A percentile compares a stretch with the other conserved stretches of the same genome.
phyloP scores from a whole-genome alignment of 345 rosid genomes.

The Stellera chamaejasme region DNA sequence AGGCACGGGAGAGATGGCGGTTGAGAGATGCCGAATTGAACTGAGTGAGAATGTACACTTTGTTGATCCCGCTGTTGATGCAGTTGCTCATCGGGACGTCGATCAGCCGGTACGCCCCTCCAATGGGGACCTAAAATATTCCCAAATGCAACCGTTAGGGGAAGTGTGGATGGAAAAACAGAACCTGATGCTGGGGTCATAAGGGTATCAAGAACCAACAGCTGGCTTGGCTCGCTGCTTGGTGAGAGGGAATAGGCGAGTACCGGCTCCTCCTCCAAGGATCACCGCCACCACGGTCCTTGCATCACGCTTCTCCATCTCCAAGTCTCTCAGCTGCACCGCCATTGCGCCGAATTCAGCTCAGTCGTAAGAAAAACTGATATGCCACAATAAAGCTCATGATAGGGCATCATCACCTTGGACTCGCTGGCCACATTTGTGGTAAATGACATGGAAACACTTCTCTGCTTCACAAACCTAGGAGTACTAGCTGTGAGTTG shows the following conservation, averaged over 20 bases:
- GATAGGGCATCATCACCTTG: conserved; percentile 27
- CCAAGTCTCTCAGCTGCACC: conserved; percentile 59
- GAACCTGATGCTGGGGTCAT: not conserved
- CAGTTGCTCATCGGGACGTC: conserved; percentile 99
- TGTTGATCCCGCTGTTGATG: conserved; percentile 91
- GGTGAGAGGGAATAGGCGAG: conserved; percentile 95
- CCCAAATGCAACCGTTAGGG: not conserved
- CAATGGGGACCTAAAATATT: conserved; percentile 62
- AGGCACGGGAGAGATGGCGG: conserved; percentile 83
- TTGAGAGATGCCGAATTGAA: conserved; percentile 87
- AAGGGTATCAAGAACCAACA: conserved; percentile 23
- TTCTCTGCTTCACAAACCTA: conserved; percentile 12
- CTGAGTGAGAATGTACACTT: conserved; percentile 90
- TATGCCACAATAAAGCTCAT: too few relatives aligned
- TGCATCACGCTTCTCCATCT: conserved; percentile 55
- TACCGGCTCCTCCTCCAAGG: conserved; percentile 98
- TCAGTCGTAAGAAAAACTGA: too few relatives aligned
- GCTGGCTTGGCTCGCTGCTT: conserved; percentile 96
- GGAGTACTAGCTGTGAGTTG: not conserved
- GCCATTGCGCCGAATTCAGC: too few relatives aligned
- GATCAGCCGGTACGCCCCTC: conserved; percentile 90
- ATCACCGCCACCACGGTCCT: conserved; percentile 76
- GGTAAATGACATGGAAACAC: conserved; percentile 46
- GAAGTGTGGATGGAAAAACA: not conserved
- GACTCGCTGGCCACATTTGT: conserved; percentile 30